Percentiles rank a stretch among this genome's conserved stretches.
phyloP scores from a whole-genome alignment of 441 rosid genomes.

The Dalechampia spathulata region DNA sequence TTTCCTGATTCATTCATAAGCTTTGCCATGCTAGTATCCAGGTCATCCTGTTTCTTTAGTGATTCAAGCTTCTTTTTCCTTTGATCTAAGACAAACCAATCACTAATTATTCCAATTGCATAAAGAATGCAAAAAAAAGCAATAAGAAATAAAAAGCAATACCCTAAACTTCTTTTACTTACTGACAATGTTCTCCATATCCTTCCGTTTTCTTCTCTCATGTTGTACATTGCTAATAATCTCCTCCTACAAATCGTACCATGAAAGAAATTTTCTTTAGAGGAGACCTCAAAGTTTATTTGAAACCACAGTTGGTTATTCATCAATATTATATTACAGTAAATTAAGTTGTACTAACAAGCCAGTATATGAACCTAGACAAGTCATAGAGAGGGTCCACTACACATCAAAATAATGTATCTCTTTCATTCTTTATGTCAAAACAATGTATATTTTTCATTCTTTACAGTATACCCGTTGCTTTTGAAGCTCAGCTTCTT shows the following conservation, averaged over 20 bases:
- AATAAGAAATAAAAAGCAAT: neutral
- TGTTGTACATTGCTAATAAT: constrained; percentile 29
- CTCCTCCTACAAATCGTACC: constrained; percentile 50
- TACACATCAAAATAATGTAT: neutral
- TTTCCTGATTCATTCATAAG: constrained; percentile 53
- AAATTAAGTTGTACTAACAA: constrained; percentile 5
- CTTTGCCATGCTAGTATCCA: constrained; percentile 53
- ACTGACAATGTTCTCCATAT: constrained; percentile 47
- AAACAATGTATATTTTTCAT: too few relatives aligned
- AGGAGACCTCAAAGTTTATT: neutral
- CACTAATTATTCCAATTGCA: neutral
- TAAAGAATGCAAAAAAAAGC: neutral
- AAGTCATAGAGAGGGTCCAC: neutral
- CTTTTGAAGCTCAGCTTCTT: constrained; percentile 60
- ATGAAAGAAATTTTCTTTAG: neutral
- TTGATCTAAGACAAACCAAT: constrained; percentile 33
- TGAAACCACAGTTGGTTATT: constrained; percentile 1
- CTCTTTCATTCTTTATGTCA: too few relatives aligned
- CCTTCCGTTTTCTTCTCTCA: constrained; percentile 51
- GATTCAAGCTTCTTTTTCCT: constrained; percentile 57
- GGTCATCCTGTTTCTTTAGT: constrained; percentile 60
- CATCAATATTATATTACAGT: neutral
- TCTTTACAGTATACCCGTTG: constrained; percentile 46
- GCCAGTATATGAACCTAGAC: neutral
- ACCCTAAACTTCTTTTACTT: constrained; percentile 20